phyloP scores from a whole-genome alignment of 2,329 filamentous ascomycete genomes.

The Waltergamsia citrina region DNA sequence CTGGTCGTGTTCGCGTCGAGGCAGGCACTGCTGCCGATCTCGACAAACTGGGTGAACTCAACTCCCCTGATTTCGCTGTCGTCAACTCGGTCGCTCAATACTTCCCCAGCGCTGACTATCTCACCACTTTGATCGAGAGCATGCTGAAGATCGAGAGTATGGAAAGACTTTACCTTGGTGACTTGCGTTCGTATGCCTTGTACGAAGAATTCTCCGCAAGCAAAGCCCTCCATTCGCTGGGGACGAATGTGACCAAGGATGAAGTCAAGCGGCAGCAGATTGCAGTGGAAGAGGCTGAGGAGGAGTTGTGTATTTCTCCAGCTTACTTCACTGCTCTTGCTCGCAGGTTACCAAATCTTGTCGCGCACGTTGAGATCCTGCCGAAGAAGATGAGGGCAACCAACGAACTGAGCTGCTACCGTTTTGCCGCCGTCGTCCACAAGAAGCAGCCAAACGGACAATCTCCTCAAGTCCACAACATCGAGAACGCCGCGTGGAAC shows the following conservation, averaged over 20 bases:
- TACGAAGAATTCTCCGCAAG: constrained; percentile 9
- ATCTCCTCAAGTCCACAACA: constrained; percentile 1
- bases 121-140: constrained; percentile 4
- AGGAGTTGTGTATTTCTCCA: constrained; percentile 14
- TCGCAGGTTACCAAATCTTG: constrained; percentile 5
- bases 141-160: constrained; percentile 3
- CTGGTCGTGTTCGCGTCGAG: constrained; percentile 8
- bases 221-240: constrained; percentile 4
- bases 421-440: constrained; percentile 14
- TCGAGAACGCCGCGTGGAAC: constrained; percentile 8
- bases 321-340: constrained; percentile 12
- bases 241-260: constrained; percentile 2
- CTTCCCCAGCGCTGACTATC: constrained; percentile 8
- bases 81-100: constrained; percentile 11
- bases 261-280: constrained; percentile 5
- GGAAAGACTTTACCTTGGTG: constrained; percentile 9
- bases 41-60: constrained; percentile 5
- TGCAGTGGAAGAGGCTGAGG: constrained; percentile 7
- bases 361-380: constrained; percentile 13
- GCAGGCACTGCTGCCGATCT: constrained; percentile 12
- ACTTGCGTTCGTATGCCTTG: constrained; percentile 9
- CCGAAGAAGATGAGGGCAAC: constrained; percentile 14
- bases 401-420: constrained; percentile 15
- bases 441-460: constrained; percentile 3
- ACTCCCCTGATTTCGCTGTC: constrained; percentile 4